Percentiles rank a stretch among this genome's conserved stretches.
Evolutionary conservation across 495 filamentous ascomycete genomes (phyloP).

Genomic region (Penicillium cinerascens): DNA sequence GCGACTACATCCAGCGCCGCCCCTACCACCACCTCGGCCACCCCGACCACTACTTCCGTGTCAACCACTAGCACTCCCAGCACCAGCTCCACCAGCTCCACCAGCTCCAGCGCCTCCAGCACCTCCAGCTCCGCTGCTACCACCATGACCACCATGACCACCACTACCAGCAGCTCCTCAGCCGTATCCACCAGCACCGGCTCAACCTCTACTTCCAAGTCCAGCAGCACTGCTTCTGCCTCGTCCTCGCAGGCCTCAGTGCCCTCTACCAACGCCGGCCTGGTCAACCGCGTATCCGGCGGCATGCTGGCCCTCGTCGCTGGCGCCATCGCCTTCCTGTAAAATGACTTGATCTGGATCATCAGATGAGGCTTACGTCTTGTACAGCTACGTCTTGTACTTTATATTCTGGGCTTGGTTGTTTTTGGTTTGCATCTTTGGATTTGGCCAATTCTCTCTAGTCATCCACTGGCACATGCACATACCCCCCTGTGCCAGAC

Average conservation of each 20-base stretch:
- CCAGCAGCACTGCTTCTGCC: conserved; percentile 11
- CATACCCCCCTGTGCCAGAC: background rate
- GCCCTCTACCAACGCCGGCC: conserved; percentile 29
- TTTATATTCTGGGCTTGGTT: background rate
- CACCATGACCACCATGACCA: background rate
- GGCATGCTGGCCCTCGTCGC: conserved; percentile 38
- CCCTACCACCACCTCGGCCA: conserved; percentile 11
- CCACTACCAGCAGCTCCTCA: conserved; percentile 33
- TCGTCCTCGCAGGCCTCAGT: conserved; percentile 12
- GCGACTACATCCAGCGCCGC: conserved; percentile 20
- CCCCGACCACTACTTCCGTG: conserved; percentile 32
- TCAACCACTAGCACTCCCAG: conserved; percentile 27
- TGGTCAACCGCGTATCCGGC: conserved; percentile 36
- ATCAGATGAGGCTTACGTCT: too few relatives aligned
- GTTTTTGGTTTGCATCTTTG: background rate
- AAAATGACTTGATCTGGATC: too few relatives aligned
- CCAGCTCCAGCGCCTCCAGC: conserved; percentile 5
- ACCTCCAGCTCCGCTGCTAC: background rate
- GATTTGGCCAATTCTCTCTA: background rate
- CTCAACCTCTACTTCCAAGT: conserved; percentile 27
- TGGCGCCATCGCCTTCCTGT: conserved; percentile 33
- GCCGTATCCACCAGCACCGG: conserved; percentile 31
- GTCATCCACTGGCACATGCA: background rate
- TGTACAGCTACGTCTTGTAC: too few relatives aligned
- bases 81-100: conserved; percentile 9